Base-by-base conservation (phyloP, 441 rosid species). In the Lepidium campestre region DNA sequence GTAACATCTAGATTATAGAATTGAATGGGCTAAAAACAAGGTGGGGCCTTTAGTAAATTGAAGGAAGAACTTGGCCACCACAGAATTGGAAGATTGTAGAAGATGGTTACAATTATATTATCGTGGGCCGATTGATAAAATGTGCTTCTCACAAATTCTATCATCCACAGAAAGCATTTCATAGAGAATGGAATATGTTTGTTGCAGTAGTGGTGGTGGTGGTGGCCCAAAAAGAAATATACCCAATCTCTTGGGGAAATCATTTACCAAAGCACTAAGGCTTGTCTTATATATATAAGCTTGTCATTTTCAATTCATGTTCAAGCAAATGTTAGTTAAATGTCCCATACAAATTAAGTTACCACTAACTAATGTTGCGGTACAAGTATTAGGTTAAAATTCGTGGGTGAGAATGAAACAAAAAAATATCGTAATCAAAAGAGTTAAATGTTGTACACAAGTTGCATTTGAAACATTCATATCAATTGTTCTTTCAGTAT, bases 371-470 rank as follows among this genome's bases (percentile, higher is more conserved):
- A 41, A 54, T 60, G 27, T 41, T 50, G 60, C 40, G 29, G 45
- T 29, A 20, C 39, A 42, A 40, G n/a, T 15, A 15, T 7, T 48
- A 13, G 37, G 40, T 65, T 47, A 45, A 32, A 48, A 54, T 10
- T 13, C 3, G 17, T 11, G 31, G 29, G 56, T 23, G 57, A 66
- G 19, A 50, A 65, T 3, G 19, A 41, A 52, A 58, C 47, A 72
- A 58, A 36, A 58, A 36, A 58, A 44, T 20, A 65, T 66, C 72
- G 77, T 66, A 60, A 37, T 73, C 77, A 66, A 7, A 36, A 73
- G 77, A 53, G 22, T 60, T 73, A 73, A 73, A 64, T 72, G 72
- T 53, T 45, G 25, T 36, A 68, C 39, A 4, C 77, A 60, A 67
- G 50, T 73, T 53, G 77, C 72, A 20, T 45, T 53, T 53, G 73